Percentiles rank a stretch among this genome's conserved stretches.
phyloP scores from a whole-genome alignment of 202 grass and related monocot genomes.

The Carex arenaria region DNA sequence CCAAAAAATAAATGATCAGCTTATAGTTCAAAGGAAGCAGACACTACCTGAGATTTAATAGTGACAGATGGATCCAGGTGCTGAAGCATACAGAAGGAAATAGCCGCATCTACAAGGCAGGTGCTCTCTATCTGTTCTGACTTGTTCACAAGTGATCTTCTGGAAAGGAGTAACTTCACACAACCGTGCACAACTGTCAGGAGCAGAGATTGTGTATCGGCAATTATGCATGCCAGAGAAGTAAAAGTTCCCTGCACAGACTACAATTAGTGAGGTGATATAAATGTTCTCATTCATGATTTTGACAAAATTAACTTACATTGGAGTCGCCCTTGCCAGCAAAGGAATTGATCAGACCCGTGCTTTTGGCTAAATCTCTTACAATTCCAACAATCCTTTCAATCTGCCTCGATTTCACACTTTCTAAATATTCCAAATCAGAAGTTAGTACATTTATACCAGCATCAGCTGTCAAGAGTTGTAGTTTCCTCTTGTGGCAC shows the following conservation, averaged over 20 bases:
- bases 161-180: conserved; percentile 62
- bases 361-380: conserved; percentile 59
- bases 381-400: conserved; percentile 71
- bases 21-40: conserved; percentile 23
- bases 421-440: conserved; percentile 44
- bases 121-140: conserved; percentile 62
- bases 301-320: conserved; percentile 49
- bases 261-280: conserved; percentile 38
- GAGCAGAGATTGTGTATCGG: conserved; percentile 79
- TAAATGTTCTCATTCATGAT: conserved; percentile 16
- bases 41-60: conserved; percentile 71
- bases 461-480: conserved; percentile 65
- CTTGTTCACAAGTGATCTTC: conserved; percentile 50
- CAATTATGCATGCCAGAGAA: conserved; percentile 47
- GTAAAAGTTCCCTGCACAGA: conserved; percentile 45
- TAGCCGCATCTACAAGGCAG: conserved; percentile 79
- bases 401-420: conserved; percentile 43
- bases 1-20: conserved; percentile 2
- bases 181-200: conserved; percentile 65
- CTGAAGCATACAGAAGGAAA: conserved; percentile 95
- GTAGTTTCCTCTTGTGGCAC: conserved; percentile 69
- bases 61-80: conserved; percentile 81
- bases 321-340: conserved; percentile 46
- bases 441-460: conserved; percentile 50
- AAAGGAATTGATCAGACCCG: conserved; percentile 52